Evolutionary conservation across 1,284 basidiomycete genomes (phyloP).

Genomic region (Leccinum griseonigrum): DNA sequence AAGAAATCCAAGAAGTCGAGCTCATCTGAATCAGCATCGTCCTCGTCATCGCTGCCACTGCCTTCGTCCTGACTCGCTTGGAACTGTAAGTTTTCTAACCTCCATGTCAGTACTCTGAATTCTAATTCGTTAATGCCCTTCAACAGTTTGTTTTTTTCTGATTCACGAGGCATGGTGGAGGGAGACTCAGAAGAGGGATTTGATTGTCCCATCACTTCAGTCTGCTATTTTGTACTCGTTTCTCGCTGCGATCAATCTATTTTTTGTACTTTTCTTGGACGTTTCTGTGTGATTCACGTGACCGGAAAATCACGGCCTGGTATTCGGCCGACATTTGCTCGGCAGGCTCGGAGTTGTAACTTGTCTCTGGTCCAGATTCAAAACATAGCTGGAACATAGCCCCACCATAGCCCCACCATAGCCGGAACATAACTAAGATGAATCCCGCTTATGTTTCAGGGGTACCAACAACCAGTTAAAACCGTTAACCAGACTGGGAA

Average conservation of each 20-base stretch:
- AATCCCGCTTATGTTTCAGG: no score
- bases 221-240: background rate
- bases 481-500: no score
- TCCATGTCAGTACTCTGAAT: background rate
- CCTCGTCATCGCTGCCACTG: background rate
- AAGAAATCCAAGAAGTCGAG: background rate
- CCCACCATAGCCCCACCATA: background rate
- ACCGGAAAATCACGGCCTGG: background rate
- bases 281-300: background rate
- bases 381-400: background rate
- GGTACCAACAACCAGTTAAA: no score
- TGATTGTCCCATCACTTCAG: background rate
- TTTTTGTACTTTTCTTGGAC: background rate
- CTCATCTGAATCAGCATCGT: background rate
- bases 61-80: background rate
- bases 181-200: background rate
- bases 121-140: background rate
- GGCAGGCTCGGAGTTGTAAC: background rate
- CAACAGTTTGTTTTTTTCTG: background rate
- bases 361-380: background rate
- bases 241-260: background rate
- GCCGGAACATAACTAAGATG: no score
- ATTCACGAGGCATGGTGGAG: background rate
- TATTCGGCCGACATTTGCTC: background rate
- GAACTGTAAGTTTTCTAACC: background rate